These are phyloP conservation scores for Stereocaulon alpinum DNA, from an alignment of 495 filamentous ascomycete species.

Conservation along the genomic window DNA sequence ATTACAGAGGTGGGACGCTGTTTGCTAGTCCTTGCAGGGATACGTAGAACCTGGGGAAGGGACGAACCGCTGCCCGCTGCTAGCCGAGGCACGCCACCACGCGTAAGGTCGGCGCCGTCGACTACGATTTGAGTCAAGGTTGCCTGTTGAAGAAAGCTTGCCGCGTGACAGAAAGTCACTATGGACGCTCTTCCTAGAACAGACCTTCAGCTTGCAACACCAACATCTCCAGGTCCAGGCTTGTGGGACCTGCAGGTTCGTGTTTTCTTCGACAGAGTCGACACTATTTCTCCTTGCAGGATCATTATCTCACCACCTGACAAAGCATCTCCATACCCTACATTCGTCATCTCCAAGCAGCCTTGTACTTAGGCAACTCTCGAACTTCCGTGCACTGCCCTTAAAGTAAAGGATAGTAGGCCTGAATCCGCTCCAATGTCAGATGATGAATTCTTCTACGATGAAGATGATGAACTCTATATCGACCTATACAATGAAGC, in stretches of 20 bases:
- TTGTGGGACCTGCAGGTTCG: too few relatives aligned
- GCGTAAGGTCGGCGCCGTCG: too few relatives aligned
- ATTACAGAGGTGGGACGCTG: neutral
- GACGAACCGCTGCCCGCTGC: conserved; percentile 1
- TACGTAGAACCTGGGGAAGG: conserved; percentile 3
- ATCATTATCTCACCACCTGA: neutral
- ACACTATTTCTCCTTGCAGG: neutral
- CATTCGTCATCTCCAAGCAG: neutral
- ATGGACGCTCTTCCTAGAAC: neutral
- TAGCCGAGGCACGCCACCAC: neutral
- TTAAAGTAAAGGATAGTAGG: too few relatives aligned
- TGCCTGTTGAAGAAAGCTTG: neutral
- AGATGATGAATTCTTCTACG: neutral
- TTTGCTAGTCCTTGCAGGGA: neutral
- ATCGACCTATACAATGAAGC: neutral
- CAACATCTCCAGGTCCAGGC: neutral
- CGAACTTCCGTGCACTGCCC: neutral
- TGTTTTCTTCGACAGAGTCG: too few relatives aligned
- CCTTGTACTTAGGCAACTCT: neutral
- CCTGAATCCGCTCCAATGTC: neutral
- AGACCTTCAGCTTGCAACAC: neutral
- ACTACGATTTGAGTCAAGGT: neutral
- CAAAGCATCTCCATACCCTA: neutral
- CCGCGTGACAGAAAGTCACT: neutral
- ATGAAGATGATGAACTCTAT: neutral